A percentile compares a stretch with the other conserved stretches of the same genome.
Evolutionary conservation across 2,329 filamentous ascomycete species (phyloP).

Genomic region (Tricladium varicosporioides): DNA sequence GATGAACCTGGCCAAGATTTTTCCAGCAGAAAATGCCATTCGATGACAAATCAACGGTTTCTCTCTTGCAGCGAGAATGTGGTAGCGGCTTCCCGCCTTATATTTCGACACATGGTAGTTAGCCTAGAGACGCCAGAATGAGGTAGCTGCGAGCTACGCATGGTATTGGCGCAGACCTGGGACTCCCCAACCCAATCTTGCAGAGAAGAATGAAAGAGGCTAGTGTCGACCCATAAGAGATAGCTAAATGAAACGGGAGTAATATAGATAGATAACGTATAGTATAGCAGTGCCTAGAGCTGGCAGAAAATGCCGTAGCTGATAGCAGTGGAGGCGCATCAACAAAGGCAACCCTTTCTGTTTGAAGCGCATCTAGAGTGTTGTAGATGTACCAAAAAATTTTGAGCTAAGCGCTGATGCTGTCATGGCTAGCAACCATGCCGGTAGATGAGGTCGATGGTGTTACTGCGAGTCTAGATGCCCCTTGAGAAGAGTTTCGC

Average conservation of each 20-base stretch:
- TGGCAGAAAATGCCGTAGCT: conserved; percentile 64
- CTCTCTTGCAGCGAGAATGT: conserved; percentile 53
- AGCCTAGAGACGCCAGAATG: conserved; percentile 59
- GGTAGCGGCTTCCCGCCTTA: conserved; percentile 54
- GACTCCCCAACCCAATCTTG: conserved; percentile 59
- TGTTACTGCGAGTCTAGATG: conserved; percentile 57
- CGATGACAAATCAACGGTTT: conserved; percentile 57
- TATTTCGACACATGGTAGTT: conserved; percentile 65
- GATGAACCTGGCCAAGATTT: conserved; percentile 54
- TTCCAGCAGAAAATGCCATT: conserved; percentile 65
- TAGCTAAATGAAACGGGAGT: conserved; percentile 53
- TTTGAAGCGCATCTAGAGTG: conserved; percentile 62
- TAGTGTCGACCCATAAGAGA: conserved; percentile 51
- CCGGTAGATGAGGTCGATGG: conserved; percentile 61
- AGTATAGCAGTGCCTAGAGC: conserved; percentile 60
- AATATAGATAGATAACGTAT: conserved; percentile 62
- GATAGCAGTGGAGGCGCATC: conserved; percentile 58
- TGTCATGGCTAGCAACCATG: conserved; percentile 58
- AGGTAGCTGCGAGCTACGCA: conserved; percentile 56
- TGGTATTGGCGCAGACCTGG: conserved; percentile 56
- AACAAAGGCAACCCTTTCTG: conserved; percentile 56
- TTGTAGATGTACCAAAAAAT: conserved; percentile 54
- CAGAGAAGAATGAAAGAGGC: conserved; percentile 47
- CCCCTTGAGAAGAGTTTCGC: conserved; percentile 55
- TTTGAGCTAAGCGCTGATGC: conserved; percentile 58